These are phyloP conservation scores for Candida sp. DNA, from an alignment of 1,139 yeast genomes.

Conservation along the genomic window DNA sequence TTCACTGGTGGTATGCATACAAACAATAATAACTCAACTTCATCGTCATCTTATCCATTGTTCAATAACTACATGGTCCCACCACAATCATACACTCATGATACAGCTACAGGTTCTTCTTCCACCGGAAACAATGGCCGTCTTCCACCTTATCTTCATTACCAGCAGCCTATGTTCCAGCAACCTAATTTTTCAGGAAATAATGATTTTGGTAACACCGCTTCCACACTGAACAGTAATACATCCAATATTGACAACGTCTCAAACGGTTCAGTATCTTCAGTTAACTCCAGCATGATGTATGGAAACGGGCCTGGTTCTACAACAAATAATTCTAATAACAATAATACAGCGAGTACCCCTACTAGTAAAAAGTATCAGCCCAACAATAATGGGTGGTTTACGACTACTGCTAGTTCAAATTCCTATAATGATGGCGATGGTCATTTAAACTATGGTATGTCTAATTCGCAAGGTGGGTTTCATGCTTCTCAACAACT, in stretches of 20 bases:
- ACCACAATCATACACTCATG: slow-evolving; percentile 7
- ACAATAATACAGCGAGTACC: background rate
- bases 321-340: background rate
- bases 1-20: slow-evolving; percentile 2
- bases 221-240: slow-evolving; percentile 11
- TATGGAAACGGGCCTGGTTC: slow-evolving; percentile 5
- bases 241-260: slow-evolving; percentile 5
- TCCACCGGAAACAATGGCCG: slow-evolving; percentile 3
- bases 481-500: background rate
- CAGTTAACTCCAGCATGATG: slow-evolving; percentile 8
- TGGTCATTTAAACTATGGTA: background rate
- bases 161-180: slow-evolving; percentile 9
- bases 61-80: slow-evolving; percentile 10
- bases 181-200: background rate
- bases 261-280: slow-evolving; percentile 12
- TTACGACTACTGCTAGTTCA: background rate
- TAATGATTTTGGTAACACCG: slow-evolving; percentile 10
- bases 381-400: background rate
- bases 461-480: background rate
- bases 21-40: slow-evolving; percentile 4
- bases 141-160: slow-evolving; percentile 13
- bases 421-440: background rate
- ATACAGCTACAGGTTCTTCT: background rate
- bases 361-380: background rate
- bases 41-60: slow-evolving; percentile 6